These are phyloP conservation scores for Cyberlindnera suaveolens DNA, from an alignment of 805 yeast species.

Conservation along the genomic window DNA sequence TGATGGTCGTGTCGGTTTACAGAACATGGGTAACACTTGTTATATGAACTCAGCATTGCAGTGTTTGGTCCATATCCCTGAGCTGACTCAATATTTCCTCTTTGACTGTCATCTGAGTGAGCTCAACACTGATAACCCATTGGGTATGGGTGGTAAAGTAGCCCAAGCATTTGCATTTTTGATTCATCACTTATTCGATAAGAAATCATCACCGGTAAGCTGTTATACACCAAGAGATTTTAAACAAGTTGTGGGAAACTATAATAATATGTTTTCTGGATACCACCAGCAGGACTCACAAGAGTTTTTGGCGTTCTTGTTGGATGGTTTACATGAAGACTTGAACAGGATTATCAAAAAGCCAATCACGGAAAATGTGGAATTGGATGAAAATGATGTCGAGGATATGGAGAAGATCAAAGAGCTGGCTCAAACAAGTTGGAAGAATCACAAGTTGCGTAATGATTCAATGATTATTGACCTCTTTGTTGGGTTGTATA, in stretches of 20 bases:
- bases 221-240: conserved; percentile 58
- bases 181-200: conserved; percentile 50
- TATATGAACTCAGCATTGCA: conserved; percentile 95
- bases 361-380: conserved; percentile 88
- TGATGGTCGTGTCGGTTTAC: conserved; percentile 53
- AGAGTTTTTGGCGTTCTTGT: conserved; percentile 79
- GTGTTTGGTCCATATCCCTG: conserved; percentile 82
- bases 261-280: conserved; percentile 71
- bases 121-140: conserved; percentile 69
- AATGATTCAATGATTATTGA: conserved; percentile 84
- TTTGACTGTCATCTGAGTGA: conserved; percentile 56
- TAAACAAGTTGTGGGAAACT: conserved; percentile 71
- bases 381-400: conserved; percentile 56
- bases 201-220: conserved; percentile 12
- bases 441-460: conserved; percentile 73
- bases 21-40: conserved; percentile 84
- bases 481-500: conserved; percentile 83
- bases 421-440: conserved; percentile 66
- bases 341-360: conserved; percentile 75
- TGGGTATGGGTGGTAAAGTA: conserved; percentile 79
- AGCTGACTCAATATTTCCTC: conserved; percentile 68
- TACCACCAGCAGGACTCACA: conserved; percentile 91
- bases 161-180: conserved; percentile 71
- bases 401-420: conserved; percentile 45
- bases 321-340: conserved; percentile 91